Percentiles rank a stretch among this genome's conserved stretches.
Conservation (phyloP, 1,139 yeast genomes). For the Sugiyamaella sp. region DNA sequence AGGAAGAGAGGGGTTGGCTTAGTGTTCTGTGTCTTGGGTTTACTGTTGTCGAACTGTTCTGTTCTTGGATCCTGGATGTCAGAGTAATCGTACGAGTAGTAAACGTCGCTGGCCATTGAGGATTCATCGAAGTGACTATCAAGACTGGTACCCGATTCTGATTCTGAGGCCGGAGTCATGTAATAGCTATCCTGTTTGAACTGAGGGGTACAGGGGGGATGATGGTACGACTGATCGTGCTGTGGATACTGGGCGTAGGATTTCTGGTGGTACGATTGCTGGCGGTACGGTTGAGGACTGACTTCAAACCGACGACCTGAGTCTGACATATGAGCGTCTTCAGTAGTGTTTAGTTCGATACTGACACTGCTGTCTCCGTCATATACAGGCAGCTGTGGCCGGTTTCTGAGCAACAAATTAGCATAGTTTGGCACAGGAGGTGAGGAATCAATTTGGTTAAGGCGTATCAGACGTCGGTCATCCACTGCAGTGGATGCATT, state of each 20-base stretch:
- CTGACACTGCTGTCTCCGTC: too few relatives aligned
- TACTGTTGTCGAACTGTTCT: neutral
- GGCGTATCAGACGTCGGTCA: neutral
- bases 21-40: neutral
- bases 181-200: neutral
- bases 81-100: neutral
- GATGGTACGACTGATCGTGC: too few relatives aligned
- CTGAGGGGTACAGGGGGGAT: too few relatives aligned
- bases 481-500: neutral
- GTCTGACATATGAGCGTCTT: neutral
- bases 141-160: neutral
- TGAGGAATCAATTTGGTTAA: neutral
- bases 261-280: neutral
- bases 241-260: too few relatives aligned
- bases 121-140: neutral
- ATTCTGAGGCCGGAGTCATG: neutral
- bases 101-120: neutral
- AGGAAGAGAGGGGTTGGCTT: slow-evolving; percentile 31
- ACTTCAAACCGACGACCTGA: neutral
- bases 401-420: neutral
- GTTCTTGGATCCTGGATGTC: too few relatives aligned
- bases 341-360: neutral
- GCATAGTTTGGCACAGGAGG: neutral
- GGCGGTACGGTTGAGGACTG: neutral
- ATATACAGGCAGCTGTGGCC: neutral